A percentile compares a stretch with the other conserved stretches of the same genome.
Conservation (phyloP, 768 basidiomycete species). For the Agaricus subrufescens region DNA sequence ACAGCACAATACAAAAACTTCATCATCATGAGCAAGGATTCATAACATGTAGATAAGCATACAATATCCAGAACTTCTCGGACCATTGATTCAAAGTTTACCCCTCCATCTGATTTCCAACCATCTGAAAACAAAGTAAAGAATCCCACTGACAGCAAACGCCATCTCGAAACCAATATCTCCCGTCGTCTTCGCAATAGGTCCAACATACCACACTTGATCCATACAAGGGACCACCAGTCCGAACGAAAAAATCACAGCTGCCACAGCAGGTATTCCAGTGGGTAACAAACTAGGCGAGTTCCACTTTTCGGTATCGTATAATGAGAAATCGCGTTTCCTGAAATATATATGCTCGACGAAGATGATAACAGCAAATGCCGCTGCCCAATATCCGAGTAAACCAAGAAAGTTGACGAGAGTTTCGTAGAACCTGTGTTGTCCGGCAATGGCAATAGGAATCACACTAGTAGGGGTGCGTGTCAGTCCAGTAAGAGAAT, state of each 20-base stretch:
- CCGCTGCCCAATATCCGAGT: slow-evolving; percentile 63
- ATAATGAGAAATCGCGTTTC: slow-evolving; percentile 41
- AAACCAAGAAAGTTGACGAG: slow-evolving; percentile 75
- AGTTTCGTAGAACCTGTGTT: slow-evolving; percentile 65
- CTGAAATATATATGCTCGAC: slow-evolving; percentile 71
- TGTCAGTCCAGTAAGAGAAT: too few relatives aligned
- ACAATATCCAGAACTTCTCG: too few relatives aligned
- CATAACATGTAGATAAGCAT: too few relatives aligned
- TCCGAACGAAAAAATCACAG: slow-evolving; percentile 48
- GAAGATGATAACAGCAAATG: slow-evolving; percentile 58
- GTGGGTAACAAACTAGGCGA: slow-evolving; percentile 50
- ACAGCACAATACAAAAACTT: too few relatives aligned
- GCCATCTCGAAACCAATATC: slow-evolving; percentile 84
- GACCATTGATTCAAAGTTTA: neutral
- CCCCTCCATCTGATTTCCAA: slow-evolving; percentile 36
- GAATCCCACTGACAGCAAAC: slow-evolving; percentile 44
- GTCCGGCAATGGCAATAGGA: slow-evolving; percentile 71
- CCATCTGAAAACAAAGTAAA: slow-evolving; percentile 55
- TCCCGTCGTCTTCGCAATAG: slow-evolving; percentile 62
- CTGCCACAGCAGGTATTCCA: slow-evolving; percentile 60
- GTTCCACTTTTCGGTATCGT: slow-evolving; percentile 58
- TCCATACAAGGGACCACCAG: slow-evolving; percentile 66
- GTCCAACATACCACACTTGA: slow-evolving; percentile 75
- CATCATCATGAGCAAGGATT: too few relatives aligned
- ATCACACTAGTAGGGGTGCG: slow-evolving; percentile 42